phyloP scores from a whole-genome alignment of 768 basidiomycete genomes.

The Hemileccinum rubropunctum region DNA sequence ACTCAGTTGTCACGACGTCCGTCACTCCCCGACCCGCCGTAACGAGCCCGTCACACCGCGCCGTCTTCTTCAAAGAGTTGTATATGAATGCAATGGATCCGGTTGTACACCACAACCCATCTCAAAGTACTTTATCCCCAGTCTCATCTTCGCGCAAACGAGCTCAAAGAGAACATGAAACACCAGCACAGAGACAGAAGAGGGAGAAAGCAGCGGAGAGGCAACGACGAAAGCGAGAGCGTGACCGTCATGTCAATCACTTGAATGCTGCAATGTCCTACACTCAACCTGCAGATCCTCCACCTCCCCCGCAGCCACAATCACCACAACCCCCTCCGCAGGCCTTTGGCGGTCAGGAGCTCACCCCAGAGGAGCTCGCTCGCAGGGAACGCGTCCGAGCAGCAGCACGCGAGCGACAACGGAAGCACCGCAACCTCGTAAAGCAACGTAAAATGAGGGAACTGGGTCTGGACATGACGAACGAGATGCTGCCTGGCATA shows the following conservation, averaged over 20 bases:
- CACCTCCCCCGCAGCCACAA: slow-evolving; percentile 33
- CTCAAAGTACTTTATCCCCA: slow-evolving; percentile 31
- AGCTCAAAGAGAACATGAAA: slow-evolving; percentile 64
- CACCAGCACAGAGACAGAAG: slow-evolving; percentile 67
- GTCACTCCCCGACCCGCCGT: slow-evolving; percentile 35
- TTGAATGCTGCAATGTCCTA: slow-evolving; percentile 43
- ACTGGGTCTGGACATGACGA: slow-evolving; percentile 79
- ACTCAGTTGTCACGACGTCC: slow-evolving; percentile 33
- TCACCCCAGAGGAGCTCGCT: slow-evolving; percentile 60
- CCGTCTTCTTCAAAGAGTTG: slow-evolving; percentile 17
- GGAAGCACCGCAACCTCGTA: slow-evolving; percentile 76
- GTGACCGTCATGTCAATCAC: slow-evolving; percentile 47
- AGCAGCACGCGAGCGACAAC: slow-evolving; percentile 76
- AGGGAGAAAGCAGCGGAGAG: slow-evolving; percentile 86
- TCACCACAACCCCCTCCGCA: slow-evolving; percentile 26
- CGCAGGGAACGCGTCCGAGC: slow-evolving; percentile 71
- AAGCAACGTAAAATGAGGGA: slow-evolving; percentile 82
- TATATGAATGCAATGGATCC: slow-evolving; percentile 35
- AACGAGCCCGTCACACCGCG: slow-evolving; percentile 32
- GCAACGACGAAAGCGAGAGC: slow-evolving; percentile 80
- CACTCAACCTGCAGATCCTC: slow-evolving; percentile 33
- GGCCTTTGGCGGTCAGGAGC: slow-evolving; percentile 29
- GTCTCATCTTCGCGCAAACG: slow-evolving; percentile 48
- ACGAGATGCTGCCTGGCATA: slow-evolving; percentile 61
- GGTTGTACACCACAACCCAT: slow-evolving; percentile 31